These are phyloP conservation scores for Xylaria sp. DNA, from an alignment of 2,329 filamentous ascomycete genomes.

Conservation along the genomic window DNA sequence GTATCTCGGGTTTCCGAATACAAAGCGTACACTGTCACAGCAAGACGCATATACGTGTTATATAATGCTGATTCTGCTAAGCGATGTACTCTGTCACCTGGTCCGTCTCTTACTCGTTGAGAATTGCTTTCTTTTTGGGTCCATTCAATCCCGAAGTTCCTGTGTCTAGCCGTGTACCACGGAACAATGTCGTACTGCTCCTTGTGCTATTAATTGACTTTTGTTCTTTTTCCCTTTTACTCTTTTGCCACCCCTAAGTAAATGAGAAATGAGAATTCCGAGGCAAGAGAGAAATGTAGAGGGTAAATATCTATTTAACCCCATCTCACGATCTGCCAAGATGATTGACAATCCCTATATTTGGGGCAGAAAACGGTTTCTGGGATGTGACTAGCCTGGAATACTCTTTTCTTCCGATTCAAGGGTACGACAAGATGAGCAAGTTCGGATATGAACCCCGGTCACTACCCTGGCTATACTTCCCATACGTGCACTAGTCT, in stretches of 20 bases:
- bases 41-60: neutral
- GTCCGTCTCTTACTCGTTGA: neutral
- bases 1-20: neutral
- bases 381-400: slow-evolving; percentile 5
- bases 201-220: neutral
- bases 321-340: slow-evolving; percentile 3
- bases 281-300: neutral
- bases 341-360: neutral
- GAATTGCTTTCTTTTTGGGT: slow-evolving; percentile 6
- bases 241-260: neutral
- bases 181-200: neutral
- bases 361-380: neutral
- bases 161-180: slow-evolving; percentile 9
- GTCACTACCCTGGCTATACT: neutral
- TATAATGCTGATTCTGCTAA: neutral
- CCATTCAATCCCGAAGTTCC: neutral
- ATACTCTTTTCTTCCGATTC: slow-evolving; percentile 6
- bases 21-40: neutral
- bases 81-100: neutral
- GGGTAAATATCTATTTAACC: neutral
- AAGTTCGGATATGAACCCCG: slow-evolving; percentile 8
- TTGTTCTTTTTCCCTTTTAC: neutral
- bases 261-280: neutral
- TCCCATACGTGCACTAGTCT: neutral
- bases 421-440: slow-evolving; percentile 5